Percentiles rank a stretch among this genome's conserved stretches.
These are phyloP conservation scores for Malassezia pachydermatis DNA, from an alignment of 1,284 basidiomycete species.

Conservation along the genomic window DNA sequence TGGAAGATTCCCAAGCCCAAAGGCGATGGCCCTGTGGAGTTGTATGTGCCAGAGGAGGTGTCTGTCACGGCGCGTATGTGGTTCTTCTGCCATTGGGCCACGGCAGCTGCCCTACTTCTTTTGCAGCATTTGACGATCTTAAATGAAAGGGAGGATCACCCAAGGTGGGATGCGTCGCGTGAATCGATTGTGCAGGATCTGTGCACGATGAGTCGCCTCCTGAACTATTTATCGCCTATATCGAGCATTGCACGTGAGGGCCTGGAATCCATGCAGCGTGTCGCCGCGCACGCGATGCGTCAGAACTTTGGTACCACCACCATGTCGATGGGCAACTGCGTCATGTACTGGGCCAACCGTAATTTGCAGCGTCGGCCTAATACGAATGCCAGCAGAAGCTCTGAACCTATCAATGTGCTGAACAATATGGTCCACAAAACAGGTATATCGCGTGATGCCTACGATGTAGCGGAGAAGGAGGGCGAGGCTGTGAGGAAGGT, in stretches of 20 bases:
- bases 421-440: too few species aligned
- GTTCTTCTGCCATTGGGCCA: constrained; percentile 34
- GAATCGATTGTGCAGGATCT: constrained; percentile 36
- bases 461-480: too few species aligned
- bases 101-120: constrained; percentile 30
- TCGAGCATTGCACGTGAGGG: constrained; percentile 28
- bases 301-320: neutral
- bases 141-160: constrained; percentile 28
- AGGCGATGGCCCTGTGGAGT: constrained; percentile 9
- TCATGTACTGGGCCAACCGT: constrained; percentile 15
- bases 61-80: constrained; percentile 24
- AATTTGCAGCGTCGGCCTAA: neutral
- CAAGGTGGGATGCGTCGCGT: constrained; percentile 27
- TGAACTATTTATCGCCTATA: constrained; percentile 32
- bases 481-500: too few species aligned
- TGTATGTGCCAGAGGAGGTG: constrained; percentile 23
- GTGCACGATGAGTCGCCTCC: constrained; percentile 28
- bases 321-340: neutral
- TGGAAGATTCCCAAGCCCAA: constrained; percentile 29
- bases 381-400: neutral
- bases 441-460: too few species aligned
- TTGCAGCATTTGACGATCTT: constrained; percentile 35
- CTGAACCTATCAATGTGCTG: constrained; percentile 12
- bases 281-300: constrained; percentile 6
- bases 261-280: constrained; percentile 26